Evolutionary conservation across 352 stramenopile genomes (phyloP), one percentile per base, ranked within the genome.

Genomic region (Phytopythium helicoides): DNA sequence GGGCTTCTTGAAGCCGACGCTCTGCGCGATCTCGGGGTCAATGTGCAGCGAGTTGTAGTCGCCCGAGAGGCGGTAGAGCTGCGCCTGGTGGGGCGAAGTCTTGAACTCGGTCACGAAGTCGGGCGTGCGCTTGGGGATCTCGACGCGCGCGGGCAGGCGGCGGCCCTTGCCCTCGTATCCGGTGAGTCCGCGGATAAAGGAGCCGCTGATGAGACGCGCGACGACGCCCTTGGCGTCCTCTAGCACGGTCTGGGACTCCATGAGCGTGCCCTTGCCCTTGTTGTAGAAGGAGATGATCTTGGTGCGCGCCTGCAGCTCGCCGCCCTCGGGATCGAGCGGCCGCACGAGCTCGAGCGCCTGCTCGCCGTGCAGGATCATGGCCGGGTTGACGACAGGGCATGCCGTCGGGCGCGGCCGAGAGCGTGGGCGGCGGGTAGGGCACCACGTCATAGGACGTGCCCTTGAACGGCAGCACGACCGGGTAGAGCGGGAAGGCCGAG

Each of bases 1-100:
- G 22, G 94, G 92, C 47, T 80, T 66, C 45, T 89, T 83, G 60
- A 90, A 97, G 47, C 69, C 78, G 26, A 78, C 73, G 56, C 73
- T 83, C 72, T 68, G 66, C 18, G 76, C 92, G 60, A 94, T 86
- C 60, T 82, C 74, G 5, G 84, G 82, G 62, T 97, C 87, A 51
- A 98, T 82, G 69, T 98, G 95, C 58, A 98, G 86, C 61, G 87
- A 72, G 68, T 98, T 98, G 66, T 97, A 97, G 76, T 98, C 95
- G 15, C 94, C 95, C 50, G 84, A 97, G 40, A 98, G 72, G 47
- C 94, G 85, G 76, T 98, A 98, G 47, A 98, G 62, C 41, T 97
- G 81, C 36, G 95, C 89, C 56, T 92, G 82, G 38, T 76, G 65
- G 2, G 73, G 66, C 45, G 71, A 79, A 8, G 85, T 94, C 54